These are phyloP conservation scores for Trichoderma koningiopsis DNA, from an alignment of 2,329 filamentous ascomycete genomes.

Conservation along the genomic window DNA sequence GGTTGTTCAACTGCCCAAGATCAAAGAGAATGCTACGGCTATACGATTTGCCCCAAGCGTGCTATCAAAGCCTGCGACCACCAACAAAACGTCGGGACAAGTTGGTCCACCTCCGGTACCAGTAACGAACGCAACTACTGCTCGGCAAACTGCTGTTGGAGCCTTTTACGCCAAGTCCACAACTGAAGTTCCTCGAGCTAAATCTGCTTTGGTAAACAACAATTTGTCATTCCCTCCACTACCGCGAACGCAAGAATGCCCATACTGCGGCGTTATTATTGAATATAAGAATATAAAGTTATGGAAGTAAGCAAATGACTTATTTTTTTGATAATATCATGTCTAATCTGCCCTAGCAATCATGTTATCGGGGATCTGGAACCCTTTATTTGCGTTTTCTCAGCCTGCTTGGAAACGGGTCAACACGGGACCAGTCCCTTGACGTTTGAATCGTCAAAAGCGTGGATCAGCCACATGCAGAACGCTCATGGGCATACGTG, in stretches of 20 bases:
- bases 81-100: neutral
- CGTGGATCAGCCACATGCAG: constrained; percentile 15
- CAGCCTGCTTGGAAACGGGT: constrained; percentile 1
- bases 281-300: neutral
- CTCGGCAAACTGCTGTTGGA: neutral
- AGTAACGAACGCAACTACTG: constrained; percentile 3
- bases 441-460: constrained; percentile 5
- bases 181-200: constrained; percentile 7
- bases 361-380: constrained; percentile 15
- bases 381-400: neutral
- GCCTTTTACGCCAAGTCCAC: neutral
- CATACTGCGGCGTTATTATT: constrained; percentile 11
- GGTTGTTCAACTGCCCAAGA: neutral
- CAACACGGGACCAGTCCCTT: neutral
- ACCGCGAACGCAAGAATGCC: neutral
- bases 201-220: constrained; percentile 2
- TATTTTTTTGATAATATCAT: neutral
- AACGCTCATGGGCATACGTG: constrained; percentile 8
- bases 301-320: constrained; percentile 1
- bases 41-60: neutral
- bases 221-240: constrained; percentile 3
- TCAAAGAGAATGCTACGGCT: neutral
- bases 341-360: neutral
- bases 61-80: neutral
- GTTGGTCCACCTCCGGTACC: neutral